Base-by-base conservation (phyloP, 805 yeast species). In the Suhomyces sp. region DNA sequence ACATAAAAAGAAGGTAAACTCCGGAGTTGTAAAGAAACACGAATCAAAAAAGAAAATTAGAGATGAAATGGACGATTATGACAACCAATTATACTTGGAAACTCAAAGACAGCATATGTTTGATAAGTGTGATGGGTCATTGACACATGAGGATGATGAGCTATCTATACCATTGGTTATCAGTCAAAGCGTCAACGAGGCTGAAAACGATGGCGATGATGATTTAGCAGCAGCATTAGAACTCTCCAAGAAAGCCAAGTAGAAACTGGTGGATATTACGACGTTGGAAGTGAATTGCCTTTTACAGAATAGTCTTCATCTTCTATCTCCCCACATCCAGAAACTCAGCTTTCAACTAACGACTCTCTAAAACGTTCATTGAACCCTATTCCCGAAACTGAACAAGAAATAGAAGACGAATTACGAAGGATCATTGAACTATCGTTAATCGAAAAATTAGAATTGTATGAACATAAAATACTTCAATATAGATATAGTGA, bases 81-180 rank as follows among this genome's bases (percentile, higher is more conserved):
- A 63, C 26, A 39, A 46, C 19, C 55, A 50, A 16, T 49, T 56
- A 33, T 56, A 56, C 37, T 40, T 47, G 15, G 39, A 46, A 20
- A 40, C 43, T 10, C 46, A 58, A 38, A 42, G 50, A 6, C 49
- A 55, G 5, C 40, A 42, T 8, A 50, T 70, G 33, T 44, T 71
- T 18, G 65, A 65, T 22, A 73, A 67, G 51, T 76, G 63, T 47
- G 75, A 76, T 46, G 81, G 81, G 2, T 50, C 51, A 12, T 50
- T 51, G 3, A 47, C 50, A 19, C 57, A 53, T n/a, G 48, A 40
- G n/a, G 60, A 56, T 23, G 60, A 54, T 12, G 60, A 55, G 33
- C 33, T 56, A 8, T 44, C 56, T 4, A 27, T 56, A 9, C 61
- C 63, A 3, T 26, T 57, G 33, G 61, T 76, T 4, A 39, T 73